phyloP scores from a whole-genome alignment of 2,329 filamentous ascomycete genomes.

The Mycocentrospora acerina region DNA sequence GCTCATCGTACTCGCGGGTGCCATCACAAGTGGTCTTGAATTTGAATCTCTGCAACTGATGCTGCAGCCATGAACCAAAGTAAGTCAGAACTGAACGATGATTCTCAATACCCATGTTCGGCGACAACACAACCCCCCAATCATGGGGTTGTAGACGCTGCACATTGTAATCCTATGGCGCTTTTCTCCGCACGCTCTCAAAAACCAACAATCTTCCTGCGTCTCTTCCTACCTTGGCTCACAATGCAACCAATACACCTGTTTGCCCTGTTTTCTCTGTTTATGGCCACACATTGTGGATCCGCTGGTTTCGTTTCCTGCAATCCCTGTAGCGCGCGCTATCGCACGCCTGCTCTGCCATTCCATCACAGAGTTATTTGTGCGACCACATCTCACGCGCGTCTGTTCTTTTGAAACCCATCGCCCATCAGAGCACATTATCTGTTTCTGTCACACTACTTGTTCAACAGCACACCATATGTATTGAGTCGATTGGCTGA shows the following conservation, averaged over 20 bases:
- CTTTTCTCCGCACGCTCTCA: constrained; percentile 43
- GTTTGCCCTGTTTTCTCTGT: constrained; percentile 18
- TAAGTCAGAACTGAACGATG: constrained; percentile 39
- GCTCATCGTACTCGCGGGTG: constrained; percentile 17
- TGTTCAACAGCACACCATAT: constrained; percentile 34
- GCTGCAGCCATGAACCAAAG: constrained; percentile 41
- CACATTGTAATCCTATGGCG: constrained; percentile 33
- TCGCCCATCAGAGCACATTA: constrained; percentile 38
- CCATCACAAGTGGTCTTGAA: constrained; percentile 22
- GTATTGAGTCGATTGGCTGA: constrained; percentile 43
- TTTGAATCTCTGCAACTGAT: constrained; percentile 19
- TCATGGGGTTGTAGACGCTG: constrained; percentile 25
- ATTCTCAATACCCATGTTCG: constrained; percentile 25
- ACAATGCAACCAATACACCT: constrained; percentile 27
- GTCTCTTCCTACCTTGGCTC: constrained; percentile 31
- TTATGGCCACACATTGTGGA: constrained; percentile 35
- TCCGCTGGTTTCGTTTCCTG: constrained; percentile 24
- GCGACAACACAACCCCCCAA: constrained; percentile 26
- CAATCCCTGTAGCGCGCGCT: constrained; percentile 36
- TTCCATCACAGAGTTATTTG: constrained; percentile 39
- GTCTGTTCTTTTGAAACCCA: constrained; percentile 19
- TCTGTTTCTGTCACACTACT: constrained; percentile 41
- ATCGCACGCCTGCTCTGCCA: constrained; percentile 33
- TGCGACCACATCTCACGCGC: constrained; percentile 38
- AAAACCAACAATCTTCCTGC: constrained; percentile 34